Percentiles rank a stretch among this genome's conserved stretches.
Evolutionary conservation across 2,329 filamentous ascomycete genomes (phyloP).

Genomic region (Aspergillus amoenus): DNA sequence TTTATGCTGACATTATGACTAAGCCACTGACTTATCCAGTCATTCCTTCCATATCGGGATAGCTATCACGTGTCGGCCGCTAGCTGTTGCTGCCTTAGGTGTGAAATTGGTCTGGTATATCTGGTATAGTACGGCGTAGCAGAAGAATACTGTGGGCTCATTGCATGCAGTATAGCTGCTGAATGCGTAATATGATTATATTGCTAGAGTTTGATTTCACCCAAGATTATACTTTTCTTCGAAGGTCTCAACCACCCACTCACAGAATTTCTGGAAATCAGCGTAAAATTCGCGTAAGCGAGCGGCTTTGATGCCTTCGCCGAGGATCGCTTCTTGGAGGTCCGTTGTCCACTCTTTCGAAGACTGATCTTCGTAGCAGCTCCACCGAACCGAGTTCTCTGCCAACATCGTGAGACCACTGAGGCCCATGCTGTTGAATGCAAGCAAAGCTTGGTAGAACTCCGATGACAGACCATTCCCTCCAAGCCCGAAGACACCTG

Average conservation of each 20-base stretch:
- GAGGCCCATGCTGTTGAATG: constrained; percentile 86
- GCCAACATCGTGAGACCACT: constrained; percentile 82
- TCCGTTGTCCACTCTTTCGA: constrained; percentile 69
- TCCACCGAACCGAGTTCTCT: constrained; percentile 90
- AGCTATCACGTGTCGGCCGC: background rate
- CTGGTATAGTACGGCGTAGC: background rate
- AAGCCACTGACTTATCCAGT: background rate
- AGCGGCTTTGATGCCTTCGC: constrained; percentile 67
- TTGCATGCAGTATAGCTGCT: background rate
- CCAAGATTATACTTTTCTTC: constrained; percentile 25
- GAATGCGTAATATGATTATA: background rate
- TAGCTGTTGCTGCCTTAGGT: background rate
- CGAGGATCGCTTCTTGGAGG: constrained; percentile 71
- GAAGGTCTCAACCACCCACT: constrained; percentile 84
- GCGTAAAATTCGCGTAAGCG: constrained; percentile 74
- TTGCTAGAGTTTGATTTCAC: background rate
- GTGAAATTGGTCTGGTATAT: background rate
- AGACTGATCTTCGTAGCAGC: constrained; percentile 78
- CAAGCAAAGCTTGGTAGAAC: constrained; percentile 91
- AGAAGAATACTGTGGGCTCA: background rate
- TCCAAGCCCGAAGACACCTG: constrained; percentile 81
- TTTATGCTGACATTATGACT: background rate
- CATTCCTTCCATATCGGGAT: background rate
- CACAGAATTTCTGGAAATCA: constrained; percentile 86
- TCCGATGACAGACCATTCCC: constrained; percentile 82